Conservation (phyloP, 23 red algal genomes). For the Gracilaria domingensis region DNA sequence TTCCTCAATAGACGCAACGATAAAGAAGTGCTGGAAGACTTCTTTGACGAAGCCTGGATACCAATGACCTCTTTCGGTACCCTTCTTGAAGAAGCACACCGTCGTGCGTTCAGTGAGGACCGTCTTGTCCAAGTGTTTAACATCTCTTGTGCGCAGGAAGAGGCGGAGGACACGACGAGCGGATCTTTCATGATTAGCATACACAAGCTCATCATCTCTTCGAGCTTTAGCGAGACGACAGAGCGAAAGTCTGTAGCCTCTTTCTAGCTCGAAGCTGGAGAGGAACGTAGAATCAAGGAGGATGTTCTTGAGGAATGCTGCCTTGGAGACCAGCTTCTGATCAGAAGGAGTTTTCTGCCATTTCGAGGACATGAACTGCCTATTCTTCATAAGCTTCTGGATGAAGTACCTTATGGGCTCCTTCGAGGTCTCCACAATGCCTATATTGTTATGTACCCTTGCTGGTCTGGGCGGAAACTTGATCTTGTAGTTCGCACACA, state of each 20-base stretch:
- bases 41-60: constrained; percentile 12
- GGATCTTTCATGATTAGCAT: neutral
- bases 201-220: neutral
- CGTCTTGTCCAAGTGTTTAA: neutral
- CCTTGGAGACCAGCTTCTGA: neutral
- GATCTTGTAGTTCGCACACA: too few relatives aligned
- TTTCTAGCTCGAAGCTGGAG: constrained; percentile 37
- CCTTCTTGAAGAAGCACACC: neutral
- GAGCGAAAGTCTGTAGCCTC: constrained; percentile 13
- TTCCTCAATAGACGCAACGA: neutral
- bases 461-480: too few relatives aligned
- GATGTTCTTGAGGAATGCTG: constrained; percentile 10
- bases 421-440: too few relatives aligned
- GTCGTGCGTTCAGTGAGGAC: neutral
- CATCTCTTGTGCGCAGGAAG: neutral
- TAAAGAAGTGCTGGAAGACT: neutral
- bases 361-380: neutral
- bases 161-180: neutral
- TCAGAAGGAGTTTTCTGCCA: neutral
- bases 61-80: neutral
- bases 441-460: too few relatives aligned
- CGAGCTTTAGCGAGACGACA: neutral
- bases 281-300: neutral
- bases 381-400: neutral
- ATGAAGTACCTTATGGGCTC: too few relatives aligned